Evolutionary conservation across 495 filamentous ascomycete species (phyloP), one percentile per base, ranked within the genome.

Genomic region (Hypoxylon crocopeplum): DNA sequence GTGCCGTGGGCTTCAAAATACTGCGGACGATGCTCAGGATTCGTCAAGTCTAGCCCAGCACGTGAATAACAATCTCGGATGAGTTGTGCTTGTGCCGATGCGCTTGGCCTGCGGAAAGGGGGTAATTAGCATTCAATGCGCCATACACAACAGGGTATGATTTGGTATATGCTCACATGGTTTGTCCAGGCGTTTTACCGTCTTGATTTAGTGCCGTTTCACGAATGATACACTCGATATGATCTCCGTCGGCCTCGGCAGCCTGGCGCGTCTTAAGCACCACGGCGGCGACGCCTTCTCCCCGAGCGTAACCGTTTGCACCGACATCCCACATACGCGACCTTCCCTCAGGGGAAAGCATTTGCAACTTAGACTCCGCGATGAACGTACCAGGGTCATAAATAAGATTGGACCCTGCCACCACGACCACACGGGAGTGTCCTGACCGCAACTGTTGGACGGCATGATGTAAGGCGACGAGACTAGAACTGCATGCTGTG

Each of bases 301-400:
- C 79, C 7, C 88, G 82, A 0, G 30, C 87, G 66, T 87, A 91
- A 0, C 88, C 88, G 61, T 87, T 74, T 0, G 86, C 88, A 0
- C 56, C 38, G 0, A 73, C 69, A 45, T 87, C 84, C 53, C 74
- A 77, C 32, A 74, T 71, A 12, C 65, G 69, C 0, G 64, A 71
- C 15, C 67, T 64, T 10, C 75, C 71, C 25, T 68, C 60, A 0
- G 69, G 66, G 3, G 47, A 49, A 3, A 78, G 54, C 41, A 73
- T 70, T 10, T 42, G 27, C 8, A 64, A 25, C n/a, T 64, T 59
- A 8, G 40, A 40, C 22, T 44, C 40, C 41, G 65, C 46, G 3
- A 74, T 56, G 20, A 68, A 74, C 38, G 59, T 60, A 39, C 70
- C 66, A 0, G 71, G 68, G 16, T 67, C 73, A n/a, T 75, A 45